Base-by-base conservation (phyloP, 1,139 yeast species). In the Candida neerlandica region DNA sequence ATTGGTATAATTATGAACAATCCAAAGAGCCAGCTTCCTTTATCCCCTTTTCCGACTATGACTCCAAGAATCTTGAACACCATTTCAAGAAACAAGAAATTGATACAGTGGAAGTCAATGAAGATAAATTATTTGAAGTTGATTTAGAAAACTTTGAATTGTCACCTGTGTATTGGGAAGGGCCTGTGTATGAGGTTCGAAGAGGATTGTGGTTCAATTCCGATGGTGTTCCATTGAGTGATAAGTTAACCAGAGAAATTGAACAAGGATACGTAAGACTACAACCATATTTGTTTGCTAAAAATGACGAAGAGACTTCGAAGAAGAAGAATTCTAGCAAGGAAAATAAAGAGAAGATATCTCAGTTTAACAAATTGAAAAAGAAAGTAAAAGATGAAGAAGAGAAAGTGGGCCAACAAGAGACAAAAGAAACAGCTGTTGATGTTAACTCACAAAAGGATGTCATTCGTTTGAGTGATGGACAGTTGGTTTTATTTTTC, bases 131-230 rank as follows among this genome's bases (percentile, higher is more conserved):
- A 39, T 89, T 87, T 58, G 81, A 84, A 58, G 97, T 91, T 1
- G 82, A 89, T 59, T 55, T 92, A 27, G 56, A 64, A 1, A 65
- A 69, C 6, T 76, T 83, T 63, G 77, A 77, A 47, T 65, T 92
- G 57, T 57, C 70, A 1, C 96, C 98, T 0, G 79, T 86, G 0
- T 92, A 85, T 64, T 92, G 98, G 98, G 85, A 83, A 2, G 98
- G 98, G 1, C 96, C 97, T 0, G 70, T 75, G 0, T 94, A 84
- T 61, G 94, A 88, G 54, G 89, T 92, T 1, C 75, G 97, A 35
- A 70, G 98, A 46, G 97, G 97, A 0, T 66, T 84, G 1, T 92
- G 99, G 99, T 90, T 89, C 62, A 71, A 76, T 45, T 65, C 79
- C 4, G 81, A 80, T 47, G 84, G 86, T 2, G 62, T 65, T 5